Conservation (phyloP, 2,329 filamentous ascomycete genomes). For the Fusarium brachygibbosum region DNA sequence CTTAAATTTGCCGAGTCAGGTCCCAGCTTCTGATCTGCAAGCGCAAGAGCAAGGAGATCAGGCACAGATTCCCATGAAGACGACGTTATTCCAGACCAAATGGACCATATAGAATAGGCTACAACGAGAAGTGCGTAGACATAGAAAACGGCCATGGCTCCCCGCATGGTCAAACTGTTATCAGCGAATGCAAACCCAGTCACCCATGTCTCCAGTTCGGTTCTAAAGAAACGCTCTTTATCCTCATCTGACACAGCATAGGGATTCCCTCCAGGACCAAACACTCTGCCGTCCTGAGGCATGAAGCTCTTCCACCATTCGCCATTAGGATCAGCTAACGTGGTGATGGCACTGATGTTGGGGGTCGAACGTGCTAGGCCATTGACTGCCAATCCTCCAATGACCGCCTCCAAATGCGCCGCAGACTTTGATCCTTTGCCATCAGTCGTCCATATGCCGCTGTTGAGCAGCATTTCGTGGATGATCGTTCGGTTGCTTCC, state of each 20-base stretch:
- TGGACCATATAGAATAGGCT: slow-evolving; percentile 13
- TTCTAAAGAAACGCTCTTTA: slow-evolving; percentile 5
- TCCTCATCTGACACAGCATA: slow-evolving; percentile 29
- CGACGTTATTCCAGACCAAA: slow-evolving; percentile 19
- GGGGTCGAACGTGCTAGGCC: slow-evolving; percentile 31
- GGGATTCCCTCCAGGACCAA: slow-evolving; percentile 35
- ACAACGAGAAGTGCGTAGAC: slow-evolving; percentile 17
- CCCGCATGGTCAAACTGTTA: slow-evolving; percentile 22
- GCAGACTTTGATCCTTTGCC: slow-evolving; percentile 25
- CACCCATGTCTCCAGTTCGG: slow-evolving; percentile 42
- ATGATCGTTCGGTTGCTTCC: slow-evolving; percentile 25
- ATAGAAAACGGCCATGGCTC: slow-evolving; percentile 24
- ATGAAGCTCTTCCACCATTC: slow-evolving; percentile 44
- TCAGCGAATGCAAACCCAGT: slow-evolving; percentile 39
- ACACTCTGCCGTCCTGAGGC: slow-evolving; percentile 32
- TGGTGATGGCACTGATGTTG: slow-evolving; percentile 16
- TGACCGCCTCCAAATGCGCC: slow-evolving; percentile 32
- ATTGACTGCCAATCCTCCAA: slow-evolving; percentile 29
- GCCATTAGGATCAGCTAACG: slow-evolving; percentile 13
- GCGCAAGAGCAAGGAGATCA: slow-evolving; percentile 16
- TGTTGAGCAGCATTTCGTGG: slow-evolving; percentile 40
- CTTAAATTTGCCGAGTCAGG: accelerated
- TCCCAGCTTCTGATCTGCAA: neutral
- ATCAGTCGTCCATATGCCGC: slow-evolving; percentile 28
- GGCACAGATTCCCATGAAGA: slow-evolving; percentile 28